Base-by-base conservation (phyloP, 2,329 filamentous ascomycete genomes). In the Aspergillus fumigatiaffinis region DNA sequence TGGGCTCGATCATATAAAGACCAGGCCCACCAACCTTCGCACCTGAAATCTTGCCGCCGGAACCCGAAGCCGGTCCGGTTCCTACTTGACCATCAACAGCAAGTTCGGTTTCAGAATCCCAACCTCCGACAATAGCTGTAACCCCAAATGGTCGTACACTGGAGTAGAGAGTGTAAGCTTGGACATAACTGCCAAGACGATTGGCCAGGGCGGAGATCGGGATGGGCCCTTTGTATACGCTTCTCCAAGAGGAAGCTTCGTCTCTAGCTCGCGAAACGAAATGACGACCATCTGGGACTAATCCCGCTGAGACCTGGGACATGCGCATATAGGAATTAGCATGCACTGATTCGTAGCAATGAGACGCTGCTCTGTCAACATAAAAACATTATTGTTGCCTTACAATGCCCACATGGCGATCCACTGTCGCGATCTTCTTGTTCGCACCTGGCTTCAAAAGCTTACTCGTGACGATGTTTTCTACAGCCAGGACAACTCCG, bases 1-100 rank as follows among this genome's bases (percentile, higher is more conserved):
- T 96, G 46, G 94, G 94, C 81, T 99, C 94, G 67, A 99, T 93
- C 94, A 99, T 99, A 84, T 97, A 99, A 60, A 99, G 85, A 62
- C 87, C 92, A 23, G 94, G 94, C 1, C 93, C 94, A 66, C 94
- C 94, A 73, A 92, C 87, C 75, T 86, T 89, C 70, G 86, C 87
- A 69, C 86, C 85, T 59, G 85, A 77, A 47, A 87, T 83, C 79
- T 94, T 96, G 71, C 93, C 93, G 62, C 93, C 93, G 25, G 91
- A 86, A 57, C 93, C 93, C 57, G 84, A 83, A 47, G 80, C 80
- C 51, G 93, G 93, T 23, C 93, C 93, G 42, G 77, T 82, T 62
- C 93, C 93, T 38, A 97, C 93, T 77, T 96, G 88, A 62, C 91
- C 93, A 73, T 97, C 93, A 49, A 97, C 92, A 51, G 87, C 87